Base-by-base conservation (phyloP, 768 basidiomycete species). In the Boletus huronensis region DNA sequence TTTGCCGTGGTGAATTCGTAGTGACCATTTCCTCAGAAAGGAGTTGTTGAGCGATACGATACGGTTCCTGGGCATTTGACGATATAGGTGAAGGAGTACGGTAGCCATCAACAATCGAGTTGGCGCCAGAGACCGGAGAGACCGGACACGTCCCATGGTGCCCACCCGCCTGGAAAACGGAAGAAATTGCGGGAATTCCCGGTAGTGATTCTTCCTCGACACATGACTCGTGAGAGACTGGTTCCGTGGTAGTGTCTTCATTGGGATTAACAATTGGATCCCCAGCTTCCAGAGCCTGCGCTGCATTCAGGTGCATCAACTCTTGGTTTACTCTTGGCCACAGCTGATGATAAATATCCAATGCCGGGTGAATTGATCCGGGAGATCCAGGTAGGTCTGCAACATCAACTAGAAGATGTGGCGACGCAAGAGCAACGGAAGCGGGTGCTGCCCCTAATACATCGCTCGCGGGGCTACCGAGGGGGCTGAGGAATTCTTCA, bases 311-410 rank as follows among this genome's bases (percentile, higher is more conserved):
- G 49, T 74, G 70, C 47, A 63, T 63, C 57, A 75, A 69, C 58
- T 76, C 75, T 53, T 74, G 72, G 26, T 67, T 68, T 21, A 70
- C 67, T 53, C 62, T 71, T 7, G 72, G 73, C 74, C 74, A 75
- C 50, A 69, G 54, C 47, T 69, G 58, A 54, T 60, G 49, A 49
- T 65, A 50, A 45, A 62, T 48, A 49, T 70, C 66, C 50, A 56
- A 38, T 32, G 47, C 25, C 16, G 59, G 26, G 34, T 48, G 35
- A 43, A 44, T 19, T 56, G 58, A 26, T 19, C 19, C 47, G 11
- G 62, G 57, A 10, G 65, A 52, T 36, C 29, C 46, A 19, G 44
- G 44, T 23, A 34, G 32, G 9, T 58, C 53, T 13, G 52, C 40
- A 13, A 54, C 53, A 32, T 55, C 55, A n/a, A 56, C 52, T 7